phyloP scores from a whole-genome alignment of 176 grass and related monocot species.

The Elaeis guineensis region DNA sequence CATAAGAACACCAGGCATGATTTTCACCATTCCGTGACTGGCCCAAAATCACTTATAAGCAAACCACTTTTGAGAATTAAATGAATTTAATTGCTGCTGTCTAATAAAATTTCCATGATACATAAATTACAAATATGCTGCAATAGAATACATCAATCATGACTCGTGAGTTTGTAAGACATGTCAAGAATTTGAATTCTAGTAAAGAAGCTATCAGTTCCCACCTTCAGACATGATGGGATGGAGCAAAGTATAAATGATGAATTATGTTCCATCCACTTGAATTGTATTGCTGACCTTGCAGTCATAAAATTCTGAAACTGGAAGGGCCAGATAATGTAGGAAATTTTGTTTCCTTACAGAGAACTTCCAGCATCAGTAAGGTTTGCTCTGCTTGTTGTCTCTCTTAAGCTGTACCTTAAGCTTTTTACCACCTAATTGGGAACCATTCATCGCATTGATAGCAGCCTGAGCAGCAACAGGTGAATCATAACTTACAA shows the following conservation, averaged over 20 bases:
- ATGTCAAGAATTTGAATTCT: constrained; percentile 35
- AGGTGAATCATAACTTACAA: constrained; percentile 89
- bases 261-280: constrained; percentile 44
- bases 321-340: neutral
- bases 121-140: constrained; percentile 38
- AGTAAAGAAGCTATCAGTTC: constrained; percentile 35
- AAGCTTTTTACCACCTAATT: constrained; percentile 84
- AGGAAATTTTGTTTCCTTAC: constrained; percentile 11
- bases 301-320: neutral
- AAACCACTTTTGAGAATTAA: constrained; percentile 20
- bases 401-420: constrained; percentile 99
- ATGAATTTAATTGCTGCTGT: constrained; percentile 58
- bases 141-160: constrained; percentile 29
- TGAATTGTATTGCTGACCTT: constrained; percentile 29
- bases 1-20: neutral
- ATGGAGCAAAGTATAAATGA: constrained; percentile 31
- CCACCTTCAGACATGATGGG: constrained; percentile 12
- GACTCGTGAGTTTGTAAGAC: constrained; percentile 2
- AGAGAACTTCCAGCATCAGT: constrained; percentile 26
- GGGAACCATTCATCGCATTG: constrained; percentile 64
- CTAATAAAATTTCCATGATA: constrained; percentile 23
- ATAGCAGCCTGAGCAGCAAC: constrained; percentile 71
- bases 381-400: constrained; percentile 84
- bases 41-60: neutral
- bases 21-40: too few relatives aligned